A percentile compares a stretch with the other conserved stretches of the same genome.
These are phyloP conservation scores for Solanum hybrid DNA, from an alignment of 305 asterid genomes.

Conservation along the genomic window DNA sequence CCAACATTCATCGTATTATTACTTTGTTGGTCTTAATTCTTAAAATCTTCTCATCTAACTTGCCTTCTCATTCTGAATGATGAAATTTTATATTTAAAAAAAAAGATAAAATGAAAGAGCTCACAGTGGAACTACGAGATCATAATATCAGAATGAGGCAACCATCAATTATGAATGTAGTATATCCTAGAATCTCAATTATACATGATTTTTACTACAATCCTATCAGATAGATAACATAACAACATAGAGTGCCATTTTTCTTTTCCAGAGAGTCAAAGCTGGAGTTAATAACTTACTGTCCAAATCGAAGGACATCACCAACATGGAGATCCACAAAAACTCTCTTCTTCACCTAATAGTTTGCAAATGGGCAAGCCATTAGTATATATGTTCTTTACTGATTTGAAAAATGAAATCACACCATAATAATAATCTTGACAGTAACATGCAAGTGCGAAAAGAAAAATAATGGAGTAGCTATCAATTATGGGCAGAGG, in stretches of 20 bases:
- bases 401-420: background rate
- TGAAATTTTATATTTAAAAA: background rate
- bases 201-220: background rate
- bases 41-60: background rate
- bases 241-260: background rate
- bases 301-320: constrained; percentile 92
- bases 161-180: background rate
- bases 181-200: background rate
- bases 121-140: background rate
- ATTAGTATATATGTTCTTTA: background rate
- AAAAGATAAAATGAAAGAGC: background rate
- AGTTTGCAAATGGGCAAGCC: constrained; percentile 1
- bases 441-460: background rate
- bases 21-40: background rate
- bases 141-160: background rate
- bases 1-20: background rate
- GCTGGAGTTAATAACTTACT: constrained; percentile 44
- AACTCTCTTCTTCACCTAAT: constrained; percentile 66
- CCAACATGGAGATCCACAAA: constrained; percentile 87
- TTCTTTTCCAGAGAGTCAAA: background rate
- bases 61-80: background rate
- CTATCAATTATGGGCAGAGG: background rate
- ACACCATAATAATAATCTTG: background rate
- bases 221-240: background rate
- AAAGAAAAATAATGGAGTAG: background rate